Conservation (phyloP, 2,329 filamentous ascomycete species). For the Stachybotrys chlorohalonatus region DNA sequence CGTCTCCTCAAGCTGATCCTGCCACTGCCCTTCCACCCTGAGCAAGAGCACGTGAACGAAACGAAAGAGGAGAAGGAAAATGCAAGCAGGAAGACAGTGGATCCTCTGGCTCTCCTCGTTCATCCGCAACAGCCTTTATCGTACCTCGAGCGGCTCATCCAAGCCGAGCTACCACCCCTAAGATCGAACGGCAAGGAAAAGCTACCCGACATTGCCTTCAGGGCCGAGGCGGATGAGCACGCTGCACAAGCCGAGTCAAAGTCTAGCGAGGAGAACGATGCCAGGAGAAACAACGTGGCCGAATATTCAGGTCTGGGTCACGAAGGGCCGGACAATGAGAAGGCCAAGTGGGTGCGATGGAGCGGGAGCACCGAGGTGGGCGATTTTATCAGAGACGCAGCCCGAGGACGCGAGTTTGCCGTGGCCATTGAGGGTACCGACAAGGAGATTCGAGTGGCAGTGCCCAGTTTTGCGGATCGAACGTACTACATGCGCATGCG, state of each 20-base stretch:
- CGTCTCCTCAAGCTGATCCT: conserved; percentile 73
- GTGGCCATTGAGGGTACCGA: conserved; percentile 66
- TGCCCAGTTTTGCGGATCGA: conserved; percentile 83
- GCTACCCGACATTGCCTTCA: conserved; percentile 67
- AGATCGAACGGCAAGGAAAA: conserved; percentile 56
- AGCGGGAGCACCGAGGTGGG: conserved; percentile 82
- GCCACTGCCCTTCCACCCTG: conserved; percentile 46
- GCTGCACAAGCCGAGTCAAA: conserved; percentile 18
- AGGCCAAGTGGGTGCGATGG: conserved; percentile 69
- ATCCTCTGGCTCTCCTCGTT: conserved; percentile 74
- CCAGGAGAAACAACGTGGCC: conserved; percentile 45
- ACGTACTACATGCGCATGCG: conserved; percentile 79
- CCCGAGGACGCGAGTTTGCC: conserved; percentile 73
- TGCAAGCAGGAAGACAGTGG: conserved; percentile 38
- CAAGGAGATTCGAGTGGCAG: conserved; percentile 63
- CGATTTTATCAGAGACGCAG: conserved; percentile 87
- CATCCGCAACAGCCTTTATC: conserved; percentile 88
- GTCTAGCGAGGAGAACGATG: conserved; percentile 19
- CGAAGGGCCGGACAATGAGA: conserved; percentile 37
- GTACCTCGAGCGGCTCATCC: conserved; percentile 81
- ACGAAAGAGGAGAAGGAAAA: conserved; percentile 24
- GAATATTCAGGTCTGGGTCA: conserved; percentile 63
- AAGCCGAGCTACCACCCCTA: conserved; percentile 71
- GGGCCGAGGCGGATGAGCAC: conserved; percentile 64
- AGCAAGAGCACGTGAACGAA: conserved; percentile 30